These are phyloP conservation scores for Thelonectria olida DNA, from an alignment of 2,329 filamentous ascomycete species.

Conservation along the genomic window DNA sequence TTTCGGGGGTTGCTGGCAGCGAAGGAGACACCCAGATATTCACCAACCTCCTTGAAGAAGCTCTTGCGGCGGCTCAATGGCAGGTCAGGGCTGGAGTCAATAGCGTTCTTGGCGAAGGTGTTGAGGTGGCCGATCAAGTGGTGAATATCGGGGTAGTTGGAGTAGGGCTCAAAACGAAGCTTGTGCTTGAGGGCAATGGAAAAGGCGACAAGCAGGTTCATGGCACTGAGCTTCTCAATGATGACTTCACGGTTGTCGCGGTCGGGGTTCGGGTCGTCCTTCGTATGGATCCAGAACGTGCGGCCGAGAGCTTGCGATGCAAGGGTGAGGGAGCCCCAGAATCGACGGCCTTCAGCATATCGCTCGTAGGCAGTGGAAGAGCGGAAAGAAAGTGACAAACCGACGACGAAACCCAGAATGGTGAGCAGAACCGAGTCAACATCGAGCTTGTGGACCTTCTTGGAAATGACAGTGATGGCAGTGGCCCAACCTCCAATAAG, in stretches of 20 bases:
- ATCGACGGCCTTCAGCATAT: slow-evolving; percentile 71
- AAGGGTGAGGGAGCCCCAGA: slow-evolving; percentile 68
- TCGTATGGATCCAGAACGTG: slow-evolving; percentile 84
- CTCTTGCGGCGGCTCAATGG: slow-evolving; percentile 53
- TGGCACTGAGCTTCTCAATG: slow-evolving; percentile 75
- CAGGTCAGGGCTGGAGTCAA: slow-evolving; percentile 48
- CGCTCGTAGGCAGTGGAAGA: slow-evolving; percentile 82
- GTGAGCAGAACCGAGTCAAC: slow-evolving; percentile 67
- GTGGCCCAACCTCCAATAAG: slow-evolving; percentile 73
- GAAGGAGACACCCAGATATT: slow-evolving; percentile 80
- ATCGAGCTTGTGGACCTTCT: slow-evolving; percentile 50
- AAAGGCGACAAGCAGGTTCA: slow-evolving; percentile 83
- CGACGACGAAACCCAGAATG: slow-evolving; percentile 83
- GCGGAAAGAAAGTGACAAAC: slow-evolving; percentile 80
- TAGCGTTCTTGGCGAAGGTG: slow-evolving; percentile 73
- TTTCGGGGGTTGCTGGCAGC: slow-evolving; percentile 83
- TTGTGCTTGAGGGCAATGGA: slow-evolving; percentile 83
- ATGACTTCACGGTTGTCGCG: slow-evolving; percentile 69
- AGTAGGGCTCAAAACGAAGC: slow-evolving; percentile 84
- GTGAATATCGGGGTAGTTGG: slow-evolving; percentile 77
- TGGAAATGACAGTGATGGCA: slow-evolving; percentile 66
- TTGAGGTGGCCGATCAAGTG: slow-evolving; percentile 77
- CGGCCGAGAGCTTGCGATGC: slow-evolving; percentile 76
- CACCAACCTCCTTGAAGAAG: slow-evolving; percentile 71
- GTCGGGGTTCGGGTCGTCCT: slow-evolving; percentile 55